phyloP scores from a whole-genome alignment of 768 basidiomycete species.

The Austroboletus festivus region DNA sequence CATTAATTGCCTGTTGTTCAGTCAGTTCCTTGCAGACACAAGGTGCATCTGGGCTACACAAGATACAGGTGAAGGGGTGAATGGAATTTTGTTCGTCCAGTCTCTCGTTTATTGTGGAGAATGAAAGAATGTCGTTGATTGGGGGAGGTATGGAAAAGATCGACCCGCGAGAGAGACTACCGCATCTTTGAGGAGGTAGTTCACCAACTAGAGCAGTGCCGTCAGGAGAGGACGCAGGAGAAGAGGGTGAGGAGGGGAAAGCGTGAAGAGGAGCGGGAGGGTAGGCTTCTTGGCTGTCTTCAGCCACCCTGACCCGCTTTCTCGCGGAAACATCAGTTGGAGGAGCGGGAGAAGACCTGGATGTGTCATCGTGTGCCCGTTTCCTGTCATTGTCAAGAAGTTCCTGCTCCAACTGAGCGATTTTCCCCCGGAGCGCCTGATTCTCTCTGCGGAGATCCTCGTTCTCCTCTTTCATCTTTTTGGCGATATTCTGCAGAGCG shows the following conservation, averaged over 20 bases:
- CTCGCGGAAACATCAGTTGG: slow-evolving; percentile 22
- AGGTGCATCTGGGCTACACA: slow-evolving; percentile 65
- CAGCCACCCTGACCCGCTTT: slow-evolving; percentile 38
- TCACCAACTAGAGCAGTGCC: slow-evolving; percentile 27
- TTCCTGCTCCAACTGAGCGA: slow-evolving; percentile 41
- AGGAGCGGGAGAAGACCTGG: slow-evolving; percentile 29
- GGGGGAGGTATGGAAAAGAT: slow-evolving; percentile 29
- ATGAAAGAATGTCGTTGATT: slow-evolving; percentile 34
- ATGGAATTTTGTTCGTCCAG: slow-evolving; percentile 33
- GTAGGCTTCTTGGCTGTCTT: slow-evolving; percentile 19
- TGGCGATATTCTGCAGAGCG: slow-evolving; percentile 77
- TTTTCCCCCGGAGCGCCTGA: slow-evolving; percentile 48
- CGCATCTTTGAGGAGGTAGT: slow-evolving; percentile 34
- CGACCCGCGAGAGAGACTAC: slow-evolving; percentile 23
- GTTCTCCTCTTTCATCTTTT: slow-evolving; percentile 85
- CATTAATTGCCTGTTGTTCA: slow-evolving; percentile 41
- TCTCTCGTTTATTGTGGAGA: slow-evolving; percentile 33
- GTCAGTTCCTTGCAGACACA: slow-evolving; percentile 78
- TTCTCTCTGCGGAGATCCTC: slow-evolving; percentile 72
- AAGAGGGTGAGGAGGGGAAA: slow-evolving; percentile 38
- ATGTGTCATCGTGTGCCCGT: slow-evolving; percentile 54
- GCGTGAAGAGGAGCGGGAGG: slow-evolving; percentile 20
- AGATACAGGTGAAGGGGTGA: slow-evolving; percentile 54
- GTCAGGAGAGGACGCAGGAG: slow-evolving; percentile 54
- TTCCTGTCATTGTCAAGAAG: slow-evolving; percentile 47